A percentile compares a stretch with the other conserved stretches of the same genome.
Evolutionary conservation across 2,329 filamentous ascomycete genomes (phyloP).

Genomic region (Bipolaris gigantea): DNA sequence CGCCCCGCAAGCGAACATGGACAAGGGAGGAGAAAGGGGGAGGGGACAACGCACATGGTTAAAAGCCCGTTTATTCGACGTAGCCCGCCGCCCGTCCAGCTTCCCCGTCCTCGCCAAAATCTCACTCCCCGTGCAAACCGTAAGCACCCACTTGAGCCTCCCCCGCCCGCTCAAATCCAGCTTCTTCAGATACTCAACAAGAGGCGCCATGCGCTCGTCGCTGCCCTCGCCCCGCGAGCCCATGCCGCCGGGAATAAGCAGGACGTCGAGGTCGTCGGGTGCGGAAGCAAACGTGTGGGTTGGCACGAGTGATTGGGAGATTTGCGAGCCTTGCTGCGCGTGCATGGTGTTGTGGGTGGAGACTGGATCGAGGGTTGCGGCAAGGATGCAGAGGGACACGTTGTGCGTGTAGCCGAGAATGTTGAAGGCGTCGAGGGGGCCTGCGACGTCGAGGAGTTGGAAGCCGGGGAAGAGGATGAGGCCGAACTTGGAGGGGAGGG

Average conservation of each 20-base stretch:
- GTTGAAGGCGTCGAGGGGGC: conserved; percentile 53
- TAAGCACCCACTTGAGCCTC: conserved; percentile 60
- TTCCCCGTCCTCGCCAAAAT: conserved; percentile 62
- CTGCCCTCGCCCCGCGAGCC: conserved; percentile 47
- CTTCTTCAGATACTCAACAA: conserved; percentile 52
- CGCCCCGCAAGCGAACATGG: neutral
- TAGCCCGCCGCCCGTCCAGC: conserved; percentile 63
- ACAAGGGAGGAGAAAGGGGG: too few relatives aligned
- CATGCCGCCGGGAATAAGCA: conserved; percentile 67
- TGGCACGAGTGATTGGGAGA: conserved; percentile 48
- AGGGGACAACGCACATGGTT: conserved; percentile 23
- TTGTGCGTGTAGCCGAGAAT: conserved; percentile 33
- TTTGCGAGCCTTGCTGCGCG: conserved; percentile 22
- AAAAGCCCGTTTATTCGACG: conserved; percentile 67
- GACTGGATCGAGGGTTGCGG: conserved; percentile 39
- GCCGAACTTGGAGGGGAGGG: conserved; percentile 34
- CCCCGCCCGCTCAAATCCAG: conserved; percentile 46
- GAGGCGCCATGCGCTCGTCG: conserved; percentile 35
- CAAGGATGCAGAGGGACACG: conserved; percentile 41
- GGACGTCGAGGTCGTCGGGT: conserved; percentile 58
- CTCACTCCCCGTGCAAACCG: conserved; percentile 67
- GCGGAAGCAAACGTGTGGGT: conserved; percentile 59
- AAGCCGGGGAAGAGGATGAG: conserved; percentile 45
- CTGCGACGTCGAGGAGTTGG: conserved; percentile 45
- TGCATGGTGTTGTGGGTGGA: conserved; percentile 28